Base-by-base conservation (phyloP, 257 asterid species). In the Nicotiana undulata region DNA sequence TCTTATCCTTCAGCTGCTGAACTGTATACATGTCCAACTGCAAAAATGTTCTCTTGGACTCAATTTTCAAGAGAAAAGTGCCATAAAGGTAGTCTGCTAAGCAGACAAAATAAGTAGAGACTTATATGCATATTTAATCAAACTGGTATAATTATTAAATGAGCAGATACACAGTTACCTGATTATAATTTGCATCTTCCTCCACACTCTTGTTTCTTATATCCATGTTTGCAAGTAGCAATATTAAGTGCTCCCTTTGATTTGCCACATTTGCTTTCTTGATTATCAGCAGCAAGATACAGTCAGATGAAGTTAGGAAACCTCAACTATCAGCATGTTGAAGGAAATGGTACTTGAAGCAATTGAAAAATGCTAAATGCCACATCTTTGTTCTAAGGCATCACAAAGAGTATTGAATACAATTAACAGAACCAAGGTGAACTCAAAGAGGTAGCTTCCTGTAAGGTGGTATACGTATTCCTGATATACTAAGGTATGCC, bases 201-300 rank as follows among this genome's bases (percentile, higher is more conserved):
- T 82, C 89, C 63, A 84, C 89, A 88, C 82, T 88, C 89, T 85
- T 90, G 44, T 90, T 89, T 88, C 98, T 88, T 78, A 87, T 90
- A 84, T 92, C 98, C 94, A 94, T 90, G 86, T 96, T 96, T 81
- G 98, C 98, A 80, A 96, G 93, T 83, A 96, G 90, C 90, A 96
- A 86, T 79, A 96, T 92, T 89, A 96, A 87, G 92, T 96, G 99
- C 83, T 96, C 99, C 82, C 99, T 88, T 87, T 96, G 99, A 88
- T 96, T 96, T 29, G 98, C 98, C 65, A 92, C 98, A 84, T 96
- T 96, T 86, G 97, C 98, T 91, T 94, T 94, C 99, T 96, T 86
- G 86, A 92, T 68, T 79, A 55, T 58, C 17, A 84, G 81, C 83
- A 52, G 84, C 79, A 60, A 52, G 84, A 67, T 67, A 64, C 66